Evolutionary conservation across 148 eudicot species (phyloP), one percentile per base, ranked within the genome.

Genomic region (Chenopodium album): DNA sequence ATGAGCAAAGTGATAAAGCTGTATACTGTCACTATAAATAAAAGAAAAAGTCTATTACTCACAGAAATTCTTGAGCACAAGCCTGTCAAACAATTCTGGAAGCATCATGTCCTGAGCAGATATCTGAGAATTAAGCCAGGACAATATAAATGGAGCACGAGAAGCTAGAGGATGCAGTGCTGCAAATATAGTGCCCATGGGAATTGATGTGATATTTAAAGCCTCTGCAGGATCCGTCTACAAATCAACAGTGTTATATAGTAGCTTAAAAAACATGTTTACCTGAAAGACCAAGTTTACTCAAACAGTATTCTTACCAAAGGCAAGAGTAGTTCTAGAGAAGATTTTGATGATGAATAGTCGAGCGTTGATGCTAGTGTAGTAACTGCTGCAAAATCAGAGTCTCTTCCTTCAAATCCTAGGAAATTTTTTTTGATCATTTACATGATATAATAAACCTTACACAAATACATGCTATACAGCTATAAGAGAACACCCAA

Each of bases 281-380:
- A 54, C 17, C 47, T 66, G 28, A 78, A 69, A 2, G 9, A 77
- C 41, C 9, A 9, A 29, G 29, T 44, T 37, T 37, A 62, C 73
- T 20, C 75, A 17, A 74, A 48, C 23, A 71, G 54, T 74, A 19
- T 19, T 63, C 84, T 82, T 87, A 87, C 94, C 84, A 90, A 80
- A 67, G 94, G 94, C 78, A 87, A 72, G 37, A 91, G 82, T 34
- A 90, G 62, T 81, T 84, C 88, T 50, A 91, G 64, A 22, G 89
- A 83, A 50, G 94, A 91, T 84, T 81, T 89, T 79, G 94, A 91
- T 54, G 91, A 76, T n/a, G 92, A 86, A 83, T 88, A 91, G 81
- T 91, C 94, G 48, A 91, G 94, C 64, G 94, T 87, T 78, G 94
- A 90, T 52, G 83, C 94, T 83, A 91, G 60, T 22, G 94, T 91